Conservation (phyloP, 1,284 basidiomycete genomes). For the Microbotryum scabiosae region DNA sequence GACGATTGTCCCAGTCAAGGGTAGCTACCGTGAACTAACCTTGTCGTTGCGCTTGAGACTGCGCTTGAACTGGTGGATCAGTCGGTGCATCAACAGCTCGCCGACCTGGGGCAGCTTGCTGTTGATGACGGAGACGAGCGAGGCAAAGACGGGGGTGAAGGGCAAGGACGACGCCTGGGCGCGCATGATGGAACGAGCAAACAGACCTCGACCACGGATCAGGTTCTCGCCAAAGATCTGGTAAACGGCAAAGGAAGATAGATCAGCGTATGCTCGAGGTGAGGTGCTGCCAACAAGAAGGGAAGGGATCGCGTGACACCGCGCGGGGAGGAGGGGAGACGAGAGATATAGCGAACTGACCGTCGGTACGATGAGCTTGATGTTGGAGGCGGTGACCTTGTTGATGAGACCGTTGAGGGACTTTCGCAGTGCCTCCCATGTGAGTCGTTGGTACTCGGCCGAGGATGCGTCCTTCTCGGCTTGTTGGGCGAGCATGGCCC, state of each 20-base stretch:
- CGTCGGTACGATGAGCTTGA: slow-evolving; percentile 93
- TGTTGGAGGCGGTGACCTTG: slow-evolving; percentile 53
- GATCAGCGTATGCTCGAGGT: background rate
- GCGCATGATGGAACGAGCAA: slow-evolving; percentile 91
- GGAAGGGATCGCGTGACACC: background rate
- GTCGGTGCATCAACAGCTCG: slow-evolving; percentile 75
- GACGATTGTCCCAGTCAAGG: background rate
- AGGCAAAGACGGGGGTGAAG: slow-evolving; percentile 95
- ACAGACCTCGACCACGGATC: slow-evolving; percentile 78
- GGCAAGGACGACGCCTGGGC: slow-evolving; percentile 93
- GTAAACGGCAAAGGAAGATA: background rate
- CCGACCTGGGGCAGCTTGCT: slow-evolving; percentile 95
- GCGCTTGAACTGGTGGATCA: slow-evolving; percentile 90
- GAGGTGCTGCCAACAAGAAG: background rate
- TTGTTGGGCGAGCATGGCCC: slow-evolving; percentile 76
- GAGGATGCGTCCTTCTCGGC: slow-evolving; percentile 73
- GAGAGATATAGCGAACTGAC: slow-evolving; percentile 23
- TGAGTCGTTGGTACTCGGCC: slow-evolving; percentile 87
- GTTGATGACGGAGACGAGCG: slow-evolving; percentile 89
- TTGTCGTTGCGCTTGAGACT: slow-evolving; percentile 98
- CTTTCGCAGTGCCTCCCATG: slow-evolving; percentile 97
- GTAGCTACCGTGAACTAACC: slow-evolving; percentile 46
- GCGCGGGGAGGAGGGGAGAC: too few relatives aligned
- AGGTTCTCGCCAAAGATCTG: slow-evolving; percentile 79
- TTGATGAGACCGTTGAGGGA: slow-evolving; percentile 99